phyloP scores from a whole-genome alignment of 306 rosid species.

The Adenanthera pavonina region DNA sequence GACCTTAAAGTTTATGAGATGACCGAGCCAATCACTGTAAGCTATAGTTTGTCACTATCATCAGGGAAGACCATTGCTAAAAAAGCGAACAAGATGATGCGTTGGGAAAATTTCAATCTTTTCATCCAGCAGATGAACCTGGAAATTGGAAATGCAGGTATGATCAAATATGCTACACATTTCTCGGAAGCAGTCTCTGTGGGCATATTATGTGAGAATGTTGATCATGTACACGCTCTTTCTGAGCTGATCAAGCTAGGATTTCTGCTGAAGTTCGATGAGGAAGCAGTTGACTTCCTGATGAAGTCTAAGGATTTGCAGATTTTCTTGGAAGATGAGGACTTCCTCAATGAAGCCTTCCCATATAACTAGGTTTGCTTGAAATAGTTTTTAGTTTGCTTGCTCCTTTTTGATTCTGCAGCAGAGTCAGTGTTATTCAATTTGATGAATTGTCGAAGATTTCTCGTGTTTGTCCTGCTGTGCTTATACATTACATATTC shows the following conservation, averaged over 20 bases:
- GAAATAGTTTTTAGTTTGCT: not conserved
- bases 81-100: constrained; percentile 46
- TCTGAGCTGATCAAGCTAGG: constrained; percentile 70
- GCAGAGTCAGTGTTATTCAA: not conserved
- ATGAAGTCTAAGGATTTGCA: constrained; percentile 75
- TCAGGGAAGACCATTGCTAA: constrained; percentile 44
- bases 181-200: constrained; percentile 65
- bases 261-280: constrained; percentile 58
- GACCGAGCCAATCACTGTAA: constrained; percentile 47
- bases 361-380: constrained; percentile 38
- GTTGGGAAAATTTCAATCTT: constrained; percentile 51
- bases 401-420: not conserved
- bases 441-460: not conserved
- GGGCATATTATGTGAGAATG: constrained; percentile 59
- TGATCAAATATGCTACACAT: constrained; percentile 58
- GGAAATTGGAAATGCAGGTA: constrained; percentile 32
- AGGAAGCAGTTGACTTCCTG: constrained; percentile 54
- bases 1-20: constrained; percentile 50
- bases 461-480: not conserved
- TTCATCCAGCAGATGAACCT: constrained; percentile 49
- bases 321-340: constrained; percentile 65
- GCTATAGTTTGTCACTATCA: constrained; percentile 51
- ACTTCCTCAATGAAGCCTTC: constrained; percentile 55
- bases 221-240: constrained; percentile 54
- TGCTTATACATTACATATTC: not conserved